These are phyloP conservation scores for Melocanna baccifera DNA, from an alignment of 176 grass and related monocot species.

Conservation along the genomic window DNA sequence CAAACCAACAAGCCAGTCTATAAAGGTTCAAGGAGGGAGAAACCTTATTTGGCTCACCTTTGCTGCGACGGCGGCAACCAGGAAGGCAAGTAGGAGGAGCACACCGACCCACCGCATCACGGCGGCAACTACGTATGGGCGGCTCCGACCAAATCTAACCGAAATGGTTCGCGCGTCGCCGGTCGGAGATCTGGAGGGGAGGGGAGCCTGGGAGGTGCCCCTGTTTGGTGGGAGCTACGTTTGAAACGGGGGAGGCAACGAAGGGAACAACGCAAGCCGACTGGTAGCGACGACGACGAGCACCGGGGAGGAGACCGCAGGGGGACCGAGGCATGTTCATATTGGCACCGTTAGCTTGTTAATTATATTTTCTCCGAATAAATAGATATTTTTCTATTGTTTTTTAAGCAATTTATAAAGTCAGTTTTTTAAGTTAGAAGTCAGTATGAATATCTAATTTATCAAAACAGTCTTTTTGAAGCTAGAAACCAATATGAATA, in stretches of 20 bases:
- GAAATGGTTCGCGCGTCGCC: neutral
- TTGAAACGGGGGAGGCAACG: neutral
- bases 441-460: too few relatives aligned
- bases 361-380: too few relatives aligned
- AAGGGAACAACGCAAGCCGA: neutral
- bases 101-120: slow-evolving; percentile 23
- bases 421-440: too few relatives aligned
- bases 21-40: neutral
- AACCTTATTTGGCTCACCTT: slow-evolving; percentile 14
- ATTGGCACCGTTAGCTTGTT: too few relatives aligned
- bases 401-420: too few relatives aligned
- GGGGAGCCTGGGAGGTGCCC: neutral
- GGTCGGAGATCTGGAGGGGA: slow-evolving; percentile 29
- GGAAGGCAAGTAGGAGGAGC: slow-evolving; percentile 25
- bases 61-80: neutral
- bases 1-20: neutral
- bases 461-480: too few relatives aligned
- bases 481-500: too few relatives aligned
- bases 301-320: slow-evolving; percentile 17
- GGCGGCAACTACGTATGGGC: neutral
- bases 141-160: neutral
- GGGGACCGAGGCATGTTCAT: too few relatives aligned
- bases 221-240: neutral
- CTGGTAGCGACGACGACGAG: neutral
- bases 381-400: too few relatives aligned